Percentiles rank a stretch among this genome's conserved stretches.
Evolutionary conservation across 1,284 basidiomycete species (phyloP).

Genomic region (Afroboletus lepidellus): DNA sequence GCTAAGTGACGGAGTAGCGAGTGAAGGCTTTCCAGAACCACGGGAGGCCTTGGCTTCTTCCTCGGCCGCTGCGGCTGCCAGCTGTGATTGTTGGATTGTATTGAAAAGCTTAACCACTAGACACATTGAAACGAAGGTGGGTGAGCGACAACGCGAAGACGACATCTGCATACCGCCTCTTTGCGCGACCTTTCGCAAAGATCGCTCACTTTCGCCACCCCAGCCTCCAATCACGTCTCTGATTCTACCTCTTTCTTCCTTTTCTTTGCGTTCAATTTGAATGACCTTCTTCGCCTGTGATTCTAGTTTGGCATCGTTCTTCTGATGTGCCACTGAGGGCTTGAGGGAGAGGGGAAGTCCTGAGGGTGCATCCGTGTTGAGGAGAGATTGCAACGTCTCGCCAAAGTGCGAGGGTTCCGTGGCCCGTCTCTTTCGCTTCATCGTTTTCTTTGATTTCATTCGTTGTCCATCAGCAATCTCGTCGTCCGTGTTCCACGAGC

Average conservation of each 20-base stretch:
- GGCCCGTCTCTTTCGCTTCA: conserved; percentile 77
- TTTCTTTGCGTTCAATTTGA: conserved; percentile 69
- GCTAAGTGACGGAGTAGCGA: conserved; percentile 60
- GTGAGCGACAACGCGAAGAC: neutral
- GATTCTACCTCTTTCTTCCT: conserved; percentile 70
- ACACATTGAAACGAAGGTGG: conserved; percentile 1
- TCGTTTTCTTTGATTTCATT: conserved; percentile 71
- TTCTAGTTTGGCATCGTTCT: conserved; percentile 73
- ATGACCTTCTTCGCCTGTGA: conserved; percentile 65
- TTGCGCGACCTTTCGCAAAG: conserved; percentile 77
- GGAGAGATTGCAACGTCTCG: conserved; percentile 63
- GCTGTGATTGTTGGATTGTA: conserved; percentile 75
- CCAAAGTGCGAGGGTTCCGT: conserved; percentile 74
- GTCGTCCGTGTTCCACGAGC: conserved; percentile 53
- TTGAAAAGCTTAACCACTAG: conserved; percentile 82
- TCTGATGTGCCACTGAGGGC: conserved; percentile 63
- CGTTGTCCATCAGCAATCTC: conserved; percentile 55
- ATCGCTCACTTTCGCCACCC: conserved; percentile 76
- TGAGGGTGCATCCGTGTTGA: conserved; percentile 66
- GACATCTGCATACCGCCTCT: conserved; percentile 60
- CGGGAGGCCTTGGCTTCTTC: conserved; percentile 58
- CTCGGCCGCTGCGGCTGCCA: conserved; percentile 46
- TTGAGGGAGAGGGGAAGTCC: conserved; percentile 70
- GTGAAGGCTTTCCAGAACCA: conserved; percentile 69
- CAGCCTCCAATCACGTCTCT: conserved; percentile 79